Percentiles rank a stretch among this genome's conserved stretches.
Evolutionary conservation across 2,329 filamentous ascomycete genomes (phyloP).

Genomic region (Fusarium gaditjirri): DNA sequence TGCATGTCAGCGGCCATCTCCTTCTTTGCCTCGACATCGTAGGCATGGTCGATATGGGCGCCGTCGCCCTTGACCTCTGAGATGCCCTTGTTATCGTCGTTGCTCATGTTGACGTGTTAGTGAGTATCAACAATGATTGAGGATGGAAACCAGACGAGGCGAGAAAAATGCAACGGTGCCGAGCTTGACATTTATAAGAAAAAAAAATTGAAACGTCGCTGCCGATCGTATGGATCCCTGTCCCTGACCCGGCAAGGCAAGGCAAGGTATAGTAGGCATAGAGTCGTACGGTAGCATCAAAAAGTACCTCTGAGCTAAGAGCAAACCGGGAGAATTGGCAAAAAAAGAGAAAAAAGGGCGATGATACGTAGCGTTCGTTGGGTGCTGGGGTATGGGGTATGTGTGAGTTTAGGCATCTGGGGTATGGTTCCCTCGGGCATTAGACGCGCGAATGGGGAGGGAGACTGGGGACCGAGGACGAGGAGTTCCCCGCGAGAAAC

Average conservation of each 20-base stretch:
- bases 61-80: conserved; percentile 24
- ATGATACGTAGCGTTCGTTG: conserved; percentile 18
- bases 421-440: conserved; percentile 13
- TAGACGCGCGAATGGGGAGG: conserved; percentile 36
- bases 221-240: neutral
- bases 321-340: conserved; percentile 6
- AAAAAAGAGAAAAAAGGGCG: neutral
- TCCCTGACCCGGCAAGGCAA: neutral
- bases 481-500: conserved; percentile 3
- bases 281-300: neutral
- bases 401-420: conserved; percentile 39
- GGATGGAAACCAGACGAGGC: neutral
- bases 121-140: conserved; percentile 19
- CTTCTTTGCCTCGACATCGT: conserved; percentile 33
- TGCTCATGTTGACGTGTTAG: conserved; percentile 30
- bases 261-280: neutral
- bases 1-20: conserved; percentile 29
- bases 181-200: conserved; percentile 20
- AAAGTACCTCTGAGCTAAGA: conserved; percentile 1
- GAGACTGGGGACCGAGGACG: neutral
- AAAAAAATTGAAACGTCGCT: neutral
- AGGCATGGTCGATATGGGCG: conserved; percentile 33
- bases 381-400: neutral
- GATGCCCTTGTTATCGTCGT: conserved; percentile 20
- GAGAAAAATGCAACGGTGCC: conserved; percentile 5